Base-by-base conservation (phyloP, 1,284 basidiomycete species). In the Psilocybe mexicana region DNA sequence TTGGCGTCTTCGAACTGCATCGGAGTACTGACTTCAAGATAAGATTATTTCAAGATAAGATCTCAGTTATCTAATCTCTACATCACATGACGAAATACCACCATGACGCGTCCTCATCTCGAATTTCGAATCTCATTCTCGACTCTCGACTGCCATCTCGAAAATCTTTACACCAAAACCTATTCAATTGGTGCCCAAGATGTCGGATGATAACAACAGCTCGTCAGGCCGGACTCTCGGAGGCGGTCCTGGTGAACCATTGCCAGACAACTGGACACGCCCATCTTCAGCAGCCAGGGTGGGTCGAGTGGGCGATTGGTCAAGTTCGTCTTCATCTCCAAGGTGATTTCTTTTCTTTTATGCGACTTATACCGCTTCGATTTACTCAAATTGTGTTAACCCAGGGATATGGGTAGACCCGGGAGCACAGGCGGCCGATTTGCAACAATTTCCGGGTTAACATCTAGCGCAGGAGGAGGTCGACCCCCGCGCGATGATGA, bases 221-320 rank as follows among this genome's bases (percentile, higher is more conserved):
- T 59, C 69, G 52, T 62, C 65, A 52, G 80, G 81, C 28, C 71
- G 79, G 43, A 77, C 78, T n/a, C 73, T 84, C 28, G 76, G 77
- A 8, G 83, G 81, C 12, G 75, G 71, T 10, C 47, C 74, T 26
- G 70, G 65, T 11, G 79, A 83, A 55, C 75, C 79, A 23, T 65
- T 80, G 0, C 78, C 82, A 5, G 60, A 74, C 26, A 68, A 72
- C 2, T 87, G 85, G 84, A 70, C 72, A 10, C 73, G 76, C 38
- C 74, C 79, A 0, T 58, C 76, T n/a, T 60, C 64, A 43, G 54
- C 64, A 40, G 69, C 72, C 36, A 67, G 74, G 58, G 64, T 76
- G 4, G 76, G 76, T 12, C 69, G 76, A 24, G 69, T 78, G 46
- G 76, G 76, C 36, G 69, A 73, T 59, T 76, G 76, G 76, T 68